Evolutionary conservation across 1,284 basidiomycete genomes (phyloP).

Genomic region (Papiliotrema fonsecae): DNA sequence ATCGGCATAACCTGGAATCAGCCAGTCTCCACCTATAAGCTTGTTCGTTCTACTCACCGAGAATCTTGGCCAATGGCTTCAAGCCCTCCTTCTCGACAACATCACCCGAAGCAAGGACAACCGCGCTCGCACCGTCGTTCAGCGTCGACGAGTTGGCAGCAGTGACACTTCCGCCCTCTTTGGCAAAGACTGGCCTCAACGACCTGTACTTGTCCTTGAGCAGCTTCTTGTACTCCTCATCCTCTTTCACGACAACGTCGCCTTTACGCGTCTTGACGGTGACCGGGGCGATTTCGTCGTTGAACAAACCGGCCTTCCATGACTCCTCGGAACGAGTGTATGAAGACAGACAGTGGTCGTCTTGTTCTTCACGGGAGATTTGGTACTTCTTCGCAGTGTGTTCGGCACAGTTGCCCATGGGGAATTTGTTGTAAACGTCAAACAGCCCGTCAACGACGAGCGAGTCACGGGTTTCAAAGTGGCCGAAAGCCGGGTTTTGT

Average conservation of each 20-base stretch:
- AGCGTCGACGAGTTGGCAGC: constrained; percentile 94
- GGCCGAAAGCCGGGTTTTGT: constrained; percentile 80
- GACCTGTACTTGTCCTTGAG: constrained; percentile 87
- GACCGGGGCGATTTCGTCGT: constrained; percentile 87
- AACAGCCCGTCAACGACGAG: constrained; percentile 90
- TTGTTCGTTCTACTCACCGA: constrained; percentile 74
- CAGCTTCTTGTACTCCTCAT: constrained; percentile 96
- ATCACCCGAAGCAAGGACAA: constrained; percentile 86
- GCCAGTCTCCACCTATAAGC: constrained; percentile 29
- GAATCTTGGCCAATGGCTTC: constrained; percentile 83
- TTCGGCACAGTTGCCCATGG: constrained; percentile 96
- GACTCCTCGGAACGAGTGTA: constrained; percentile 88
- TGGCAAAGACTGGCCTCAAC: constrained; percentile 81
- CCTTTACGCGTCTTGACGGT: constrained; percentile 93
- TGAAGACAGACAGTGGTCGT: constrained; percentile 87
- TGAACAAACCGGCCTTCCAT: constrained; percentile 80
- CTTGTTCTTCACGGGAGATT: constrained; percentile 80
- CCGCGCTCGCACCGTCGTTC: constrained; percentile 95
- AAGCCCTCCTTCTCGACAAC: constrained; percentile 82
- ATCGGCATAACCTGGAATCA: constrained; percentile 78
- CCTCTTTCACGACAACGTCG: constrained; percentile 81
- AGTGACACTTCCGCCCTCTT: constrained; percentile 80
- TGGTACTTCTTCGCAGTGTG: constrained; percentile 73
- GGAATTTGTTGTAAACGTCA: constrained; percentile 92
- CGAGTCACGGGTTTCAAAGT: constrained; percentile 80